A percentile compares a stretch with the other conserved stretches of the same genome.
These are phyloP conservation scores for Lavandula angustifolia DNA, from an alignment of 257 asterid genomes.

Conservation along the genomic window DNA sequence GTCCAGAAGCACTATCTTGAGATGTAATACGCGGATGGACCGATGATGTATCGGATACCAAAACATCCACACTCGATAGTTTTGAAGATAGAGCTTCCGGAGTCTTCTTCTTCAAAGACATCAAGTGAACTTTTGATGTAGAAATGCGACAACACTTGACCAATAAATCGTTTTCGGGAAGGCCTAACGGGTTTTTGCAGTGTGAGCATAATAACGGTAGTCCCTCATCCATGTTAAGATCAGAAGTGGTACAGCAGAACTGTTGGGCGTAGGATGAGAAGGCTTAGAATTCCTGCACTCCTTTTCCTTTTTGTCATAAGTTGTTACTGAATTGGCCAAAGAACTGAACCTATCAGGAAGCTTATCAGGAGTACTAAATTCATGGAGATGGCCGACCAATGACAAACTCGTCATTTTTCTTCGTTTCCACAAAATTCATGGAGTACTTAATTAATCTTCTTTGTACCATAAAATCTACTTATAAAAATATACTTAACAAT, in stretches of 20 bases:
- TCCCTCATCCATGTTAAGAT: slow-evolving; percentile 44
- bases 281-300: slow-evolving; percentile 31
- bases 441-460: no score
- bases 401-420: slow-evolving; percentile 52
- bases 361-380: slow-evolving; percentile 40
- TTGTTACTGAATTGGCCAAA: slow-evolving; percentile 47
- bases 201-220: slow-evolving; percentile 61
- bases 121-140: slow-evolving; percentile 68
- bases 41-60: slow-evolving; percentile 53
- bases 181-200: slow-evolving; percentile 74
- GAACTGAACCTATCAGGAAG: slow-evolving; percentile 48
- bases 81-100: slow-evolving; percentile 36
- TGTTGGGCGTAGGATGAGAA: slow-evolving; percentile 28
- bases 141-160: slow-evolving; percentile 54
- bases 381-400: slow-evolving; percentile 43
- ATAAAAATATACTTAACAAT: no score
- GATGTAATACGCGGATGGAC: slow-evolving; percentile 48
- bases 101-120: slow-evolving; percentile 50
- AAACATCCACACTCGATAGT: slow-evolving; percentile 54
- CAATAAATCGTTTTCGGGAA: slow-evolving; percentile 50
- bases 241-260: slow-evolving; percentile 41
- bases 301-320: slow-evolving; percentile 38
- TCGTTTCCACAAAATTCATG: no score
- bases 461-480: no score
- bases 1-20: slow-evolving; percentile 48